phyloP scores from a whole-genome alignment of 306 rosid genomes.

The Fragaria iinumae region DNA sequence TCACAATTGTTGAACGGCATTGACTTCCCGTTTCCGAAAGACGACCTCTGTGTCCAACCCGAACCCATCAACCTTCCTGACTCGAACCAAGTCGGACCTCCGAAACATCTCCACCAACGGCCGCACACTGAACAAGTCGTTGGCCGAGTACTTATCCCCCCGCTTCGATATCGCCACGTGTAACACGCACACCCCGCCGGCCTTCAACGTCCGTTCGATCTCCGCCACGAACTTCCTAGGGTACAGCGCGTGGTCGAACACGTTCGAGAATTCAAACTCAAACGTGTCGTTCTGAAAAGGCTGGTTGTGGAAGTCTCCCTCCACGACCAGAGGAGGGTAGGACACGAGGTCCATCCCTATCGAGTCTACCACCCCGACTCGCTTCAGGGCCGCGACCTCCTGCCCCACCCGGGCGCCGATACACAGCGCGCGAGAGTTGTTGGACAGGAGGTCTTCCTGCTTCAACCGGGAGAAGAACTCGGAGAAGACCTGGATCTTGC shows the following conservation, averaged over 20 bases:
- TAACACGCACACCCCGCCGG: constrained; percentile 67
- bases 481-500: constrained; percentile 69
- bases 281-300: constrained; percentile 58
- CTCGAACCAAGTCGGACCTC: constrained; percentile 49
- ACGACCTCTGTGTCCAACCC: constrained; percentile 84
- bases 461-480: constrained; percentile 48
- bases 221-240: constrained; percentile 70
- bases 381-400: constrained; percentile 74
- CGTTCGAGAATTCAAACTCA: constrained; percentile 92
- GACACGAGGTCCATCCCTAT: constrained; percentile 88
- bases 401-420: constrained; percentile 91
- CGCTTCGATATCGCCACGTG: constrained; percentile 65
- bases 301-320: constrained; percentile 80
- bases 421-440: constrained; percentile 56
- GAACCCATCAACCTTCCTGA: constrained; percentile 65
- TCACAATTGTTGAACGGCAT: background rate
- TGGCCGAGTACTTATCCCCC: constrained; percentile 87
- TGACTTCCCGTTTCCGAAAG: constrained; percentile 42
- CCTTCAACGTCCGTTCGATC: constrained; percentile 84
- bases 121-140: constrained; percentile 64
- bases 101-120: constrained; percentile 59
- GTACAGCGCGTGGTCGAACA: constrained; percentile 90
- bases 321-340: constrained; percentile 67
- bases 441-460: constrained; percentile 31
- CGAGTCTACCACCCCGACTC: constrained; percentile 64